Conservation (phyloP, 345 rosid genomes). For the Citrus reticulata region DNA sequence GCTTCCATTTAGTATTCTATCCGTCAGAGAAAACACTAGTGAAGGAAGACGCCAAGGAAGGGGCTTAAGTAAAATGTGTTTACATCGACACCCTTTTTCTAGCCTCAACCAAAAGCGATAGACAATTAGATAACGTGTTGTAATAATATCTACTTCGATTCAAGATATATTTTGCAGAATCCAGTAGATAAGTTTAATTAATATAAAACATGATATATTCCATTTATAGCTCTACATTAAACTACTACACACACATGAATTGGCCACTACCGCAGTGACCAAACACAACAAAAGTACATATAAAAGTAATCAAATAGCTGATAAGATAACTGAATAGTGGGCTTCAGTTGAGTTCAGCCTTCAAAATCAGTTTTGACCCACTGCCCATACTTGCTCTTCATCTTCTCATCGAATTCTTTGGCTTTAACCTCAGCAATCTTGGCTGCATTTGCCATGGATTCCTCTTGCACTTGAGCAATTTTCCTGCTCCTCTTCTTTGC, state of each 20-base stretch:
- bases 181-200: no score
- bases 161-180: no score
- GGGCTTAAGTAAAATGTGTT: no score
- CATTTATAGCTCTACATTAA: background rate
- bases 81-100: no score
- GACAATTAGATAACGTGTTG: no score
- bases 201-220: background rate
- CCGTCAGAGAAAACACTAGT: no score
- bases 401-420: conserved; percentile 43
- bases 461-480: conserved; percentile 48
- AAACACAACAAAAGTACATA: background rate
- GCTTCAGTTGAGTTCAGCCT: conserved; percentile 23
- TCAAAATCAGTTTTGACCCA: conserved; percentile 57
- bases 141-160: no score
- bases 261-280: conserved; percentile 42
- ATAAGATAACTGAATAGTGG: background rate
- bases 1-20: no score
- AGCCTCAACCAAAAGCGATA: no score
- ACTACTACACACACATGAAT: background rate
- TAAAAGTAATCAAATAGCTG: background rate
- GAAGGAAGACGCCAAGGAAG: no score
- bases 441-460: conserved; percentile 40
- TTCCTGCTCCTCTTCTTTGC: conserved; percentile 42
- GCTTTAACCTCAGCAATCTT: conserved; percentile 35
- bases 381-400: conserved; percentile 42